Conservation (phyloP, 257 asterid species). For the Nicotiana knightiana region DNA sequence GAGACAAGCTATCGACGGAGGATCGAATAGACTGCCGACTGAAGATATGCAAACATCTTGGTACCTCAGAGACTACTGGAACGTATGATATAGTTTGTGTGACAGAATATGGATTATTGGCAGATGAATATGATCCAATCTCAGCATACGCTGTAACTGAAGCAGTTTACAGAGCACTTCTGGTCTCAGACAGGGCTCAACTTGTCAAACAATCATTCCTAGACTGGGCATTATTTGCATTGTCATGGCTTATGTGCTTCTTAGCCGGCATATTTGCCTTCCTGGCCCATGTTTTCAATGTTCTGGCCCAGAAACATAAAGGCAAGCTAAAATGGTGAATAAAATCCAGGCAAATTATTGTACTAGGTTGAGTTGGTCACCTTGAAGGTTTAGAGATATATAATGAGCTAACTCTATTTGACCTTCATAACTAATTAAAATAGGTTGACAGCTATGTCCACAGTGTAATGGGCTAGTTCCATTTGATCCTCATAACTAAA, state of each 20-base stretch:
- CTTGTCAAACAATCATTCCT: constrained; percentile 13
- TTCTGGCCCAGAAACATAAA: constrained; percentile 12
- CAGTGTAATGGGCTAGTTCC: too few species aligned
- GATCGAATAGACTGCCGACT: constrained; percentile 19
- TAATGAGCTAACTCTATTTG: not conserved
- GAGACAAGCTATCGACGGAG: constrained; percentile 24
- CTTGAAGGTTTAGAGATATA: not conserved
- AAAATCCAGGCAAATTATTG: not conserved
- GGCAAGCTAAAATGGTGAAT: constrained; percentile 15
- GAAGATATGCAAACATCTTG: constrained; percentile 23
- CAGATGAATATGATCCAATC: constrained; percentile 22
- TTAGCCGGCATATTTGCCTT: constrained; percentile 13
- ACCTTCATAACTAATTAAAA: not conserved
- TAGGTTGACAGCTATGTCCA: not conserved
- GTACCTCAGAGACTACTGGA: constrained; percentile 17
- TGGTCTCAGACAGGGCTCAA: constrained; percentile 22
- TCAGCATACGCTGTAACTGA: constrained; percentile 23
- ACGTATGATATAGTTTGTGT: constrained; percentile 24
- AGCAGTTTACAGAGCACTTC: constrained; percentile 25
- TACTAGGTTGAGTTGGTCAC: not conserved
- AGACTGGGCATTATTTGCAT: constrained; percentile 10
- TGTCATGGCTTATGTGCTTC: constrained; percentile 14
- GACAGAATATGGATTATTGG: constrained; percentile 23
- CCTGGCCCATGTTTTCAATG: constrained; percentile 17
- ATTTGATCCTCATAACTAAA: too few species aligned